Evolutionary conservation across 495 filamentous ascomycete species (phyloP), one percentile per base, ranked within the genome.

Genomic region (Jackrogersella minutella): DNA sequence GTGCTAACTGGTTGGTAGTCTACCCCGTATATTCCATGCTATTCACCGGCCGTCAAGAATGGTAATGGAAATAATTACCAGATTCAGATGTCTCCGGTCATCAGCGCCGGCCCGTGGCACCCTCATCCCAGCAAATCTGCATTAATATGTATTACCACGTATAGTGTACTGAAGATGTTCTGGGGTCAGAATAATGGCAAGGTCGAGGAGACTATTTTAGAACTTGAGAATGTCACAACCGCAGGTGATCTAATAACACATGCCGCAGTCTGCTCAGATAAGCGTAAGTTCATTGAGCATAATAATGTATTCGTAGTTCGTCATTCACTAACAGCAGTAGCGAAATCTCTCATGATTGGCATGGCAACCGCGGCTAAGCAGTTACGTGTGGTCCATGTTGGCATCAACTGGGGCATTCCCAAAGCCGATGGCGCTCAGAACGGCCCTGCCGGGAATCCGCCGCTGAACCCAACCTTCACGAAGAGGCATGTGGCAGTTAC

Each of bases 221-320:
- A 93, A 58, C 69, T 95, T 31, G 91, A 93, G 65, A 89, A 84
- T 64, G 82, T 90, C 26, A 82, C 83, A 9, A 85, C 86, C 9
- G 88, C 87, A 9, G 85, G 90, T 49, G 86, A 92, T 47, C 68
- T 91, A 13, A 81, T 96, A 31, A 93, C 91, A 3, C 93, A 97
- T 77, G 91, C 92, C 2, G 84, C 93, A 11, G 79, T 95, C 57
- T 88, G 88, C 59, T 85, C 88, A 9, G 91, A 93, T 40, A 89
- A 83, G 76, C 83, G 87, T 90, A 79, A 63, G 75, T 54, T 13
- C 40, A 31, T 39, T 30, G 9, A 47, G 13, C 10, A 44, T 51
- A 16, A n/a, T 19, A 19, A 7, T 50, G 26, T 31, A 26, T 19
- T 0, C 16, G 26, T 14, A 39, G 8, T 8, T 13, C 6, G 11